Evolutionary conservation across 495 filamentous ascomycete species (phyloP).

Genomic region (Annulohypoxylon bovei): DNA sequence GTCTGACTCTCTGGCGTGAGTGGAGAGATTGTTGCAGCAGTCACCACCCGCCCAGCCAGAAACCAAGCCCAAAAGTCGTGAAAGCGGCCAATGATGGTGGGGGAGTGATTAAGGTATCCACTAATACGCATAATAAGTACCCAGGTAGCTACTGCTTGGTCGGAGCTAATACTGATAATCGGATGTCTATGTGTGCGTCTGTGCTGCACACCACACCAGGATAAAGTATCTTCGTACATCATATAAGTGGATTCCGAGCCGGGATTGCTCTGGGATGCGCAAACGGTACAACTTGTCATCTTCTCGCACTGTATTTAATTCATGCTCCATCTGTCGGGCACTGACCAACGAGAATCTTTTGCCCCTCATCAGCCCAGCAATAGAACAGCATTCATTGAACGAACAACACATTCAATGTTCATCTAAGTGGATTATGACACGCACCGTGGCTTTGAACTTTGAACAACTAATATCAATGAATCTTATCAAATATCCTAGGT

Average conservation of each 20-base stretch:
- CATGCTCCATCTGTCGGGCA: conserved; percentile 25
- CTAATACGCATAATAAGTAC: conserved; percentile 5
- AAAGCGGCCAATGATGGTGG: conserved; percentile 33
- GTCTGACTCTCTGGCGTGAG: conserved; percentile 41
- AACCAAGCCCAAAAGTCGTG: conserved; percentile 36
- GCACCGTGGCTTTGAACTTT: not conserved
- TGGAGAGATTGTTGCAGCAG: conserved; percentile 43
- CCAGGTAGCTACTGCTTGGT: conserved; percentile 35
- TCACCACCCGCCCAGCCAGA: conserved; percentile 26
- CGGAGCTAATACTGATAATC: conserved; percentile 42
- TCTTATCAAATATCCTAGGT: not conserved
- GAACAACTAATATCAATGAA: not conserved
- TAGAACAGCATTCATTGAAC: not conserved
- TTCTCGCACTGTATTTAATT: conserved; percentile 23
- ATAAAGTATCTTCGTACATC: conserved; percentile 15
- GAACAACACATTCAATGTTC: conserved; percentile 9
- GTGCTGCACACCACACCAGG: conserved; percentile 33
- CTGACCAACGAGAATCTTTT: conserved; percentile 28
- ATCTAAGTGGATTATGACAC: conserved; percentile 7
- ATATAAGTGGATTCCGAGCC: conserved; percentile 4
- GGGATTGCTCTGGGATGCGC: conserved; percentile 26
- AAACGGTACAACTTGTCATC: not conserved
- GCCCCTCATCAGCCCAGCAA: conserved; percentile 9
- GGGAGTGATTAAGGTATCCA: conserved; percentile 3
- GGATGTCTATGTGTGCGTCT: conserved; percentile 36